These are phyloP conservation scores for Endocarpon pusillum DNA, from an alignment of 495 filamentous ascomycete species.

Conservation along the genomic window DNA sequence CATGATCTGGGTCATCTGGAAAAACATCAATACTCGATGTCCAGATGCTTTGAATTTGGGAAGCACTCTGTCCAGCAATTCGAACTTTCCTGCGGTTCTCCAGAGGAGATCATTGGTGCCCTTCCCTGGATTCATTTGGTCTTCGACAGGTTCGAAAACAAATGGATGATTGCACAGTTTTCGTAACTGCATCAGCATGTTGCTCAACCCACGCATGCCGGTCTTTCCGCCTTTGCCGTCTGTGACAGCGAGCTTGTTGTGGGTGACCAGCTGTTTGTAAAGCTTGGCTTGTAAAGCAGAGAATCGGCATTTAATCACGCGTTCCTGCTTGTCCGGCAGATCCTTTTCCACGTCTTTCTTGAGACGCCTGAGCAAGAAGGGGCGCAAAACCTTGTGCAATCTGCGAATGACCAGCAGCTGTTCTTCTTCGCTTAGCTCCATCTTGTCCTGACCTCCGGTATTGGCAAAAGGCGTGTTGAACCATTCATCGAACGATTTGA, in stretches of 20 bases:
- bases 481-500: constrained; percentile 98
- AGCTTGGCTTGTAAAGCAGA: constrained; percentile 83
- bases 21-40: constrained; percentile 97
- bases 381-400: constrained; percentile 91
- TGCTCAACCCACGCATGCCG: constrained; percentile 86
- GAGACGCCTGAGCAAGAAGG: constrained; percentile 91
- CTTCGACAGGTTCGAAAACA: constrained; percentile 93
- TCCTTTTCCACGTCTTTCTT: constrained; percentile 99
- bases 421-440: constrained; percentile 98
- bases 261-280: constrained; percentile 89
- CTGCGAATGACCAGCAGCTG: constrained; percentile 95
- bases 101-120: constrained; percentile 83
- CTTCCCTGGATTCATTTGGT: constrained; percentile 84
- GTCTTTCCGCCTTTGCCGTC: constrained; percentile 94
- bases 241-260: constrained; percentile 84
- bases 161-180: constrained; percentile 99
- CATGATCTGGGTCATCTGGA: constrained; percentile 99
- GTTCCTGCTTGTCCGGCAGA: constrained; percentile 93
- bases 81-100: constrained; percentile 95
- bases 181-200: constrained; percentile 98
- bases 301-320: constrained; percentile 97
- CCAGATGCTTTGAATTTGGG: constrained; percentile 81
- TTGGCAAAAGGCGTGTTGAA: constrained; percentile 99
- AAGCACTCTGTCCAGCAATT: constrained; percentile 78
- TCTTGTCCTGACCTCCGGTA: constrained; percentile 92